Conservation (phyloP, 768 basidiomycete species). For the Termitomyces sp. region DNA sequence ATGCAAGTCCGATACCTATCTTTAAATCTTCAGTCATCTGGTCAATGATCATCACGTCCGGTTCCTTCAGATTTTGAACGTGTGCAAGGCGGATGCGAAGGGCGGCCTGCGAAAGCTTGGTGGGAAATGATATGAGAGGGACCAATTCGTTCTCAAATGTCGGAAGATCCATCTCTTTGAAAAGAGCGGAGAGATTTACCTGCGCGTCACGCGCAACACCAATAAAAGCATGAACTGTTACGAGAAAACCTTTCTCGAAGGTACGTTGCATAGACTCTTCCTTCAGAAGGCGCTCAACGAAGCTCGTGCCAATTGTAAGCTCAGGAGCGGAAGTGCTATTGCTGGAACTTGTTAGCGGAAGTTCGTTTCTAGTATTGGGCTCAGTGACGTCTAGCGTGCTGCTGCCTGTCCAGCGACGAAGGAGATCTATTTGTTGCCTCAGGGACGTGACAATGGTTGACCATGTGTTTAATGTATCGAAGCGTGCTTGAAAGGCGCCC, state of each 20-base stretch:
- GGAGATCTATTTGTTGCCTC: conserved; percentile 72
- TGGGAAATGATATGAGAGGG: conserved; percentile 93
- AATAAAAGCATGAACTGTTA: conserved; percentile 84
- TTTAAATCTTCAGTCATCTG: conserved; percentile 93
- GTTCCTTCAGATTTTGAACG: conserved; percentile 83
- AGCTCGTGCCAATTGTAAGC: conserved; percentile 70
- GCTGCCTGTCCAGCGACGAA: conserved; percentile 93
- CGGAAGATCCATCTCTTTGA: conserved; percentile 88
- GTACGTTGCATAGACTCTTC: conserved; percentile 95
- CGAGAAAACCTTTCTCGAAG: conserved; percentile 87
- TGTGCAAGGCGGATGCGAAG: conserved; percentile 88
- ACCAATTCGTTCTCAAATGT: conserved; percentile 87
- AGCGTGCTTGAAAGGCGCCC: conserved; percentile 68
- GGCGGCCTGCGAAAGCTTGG: conserved; percentile 88
- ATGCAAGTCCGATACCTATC: conserved; percentile 86
- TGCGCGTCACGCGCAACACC: conserved; percentile 84
- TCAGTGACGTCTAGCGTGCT: conserved; percentile 86
- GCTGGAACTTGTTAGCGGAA: conserved; percentile 33
- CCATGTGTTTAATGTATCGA: conserved; percentile 91
- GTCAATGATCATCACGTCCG: conserved; percentile 87
- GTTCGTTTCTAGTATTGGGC: conserved; percentile 65
- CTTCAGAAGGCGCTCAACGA: conserved; percentile 91
- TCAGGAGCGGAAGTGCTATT: conserved; percentile 33
- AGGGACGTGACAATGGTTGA: conserved; percentile 82
- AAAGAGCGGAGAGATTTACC: conserved; percentile 69